Percentiles rank a stretch among this genome's conserved stretches.
Conservation (phyloP, 2,329 filamentous ascomycete genomes). For the Tolypocladium paradoxum region DNA sequence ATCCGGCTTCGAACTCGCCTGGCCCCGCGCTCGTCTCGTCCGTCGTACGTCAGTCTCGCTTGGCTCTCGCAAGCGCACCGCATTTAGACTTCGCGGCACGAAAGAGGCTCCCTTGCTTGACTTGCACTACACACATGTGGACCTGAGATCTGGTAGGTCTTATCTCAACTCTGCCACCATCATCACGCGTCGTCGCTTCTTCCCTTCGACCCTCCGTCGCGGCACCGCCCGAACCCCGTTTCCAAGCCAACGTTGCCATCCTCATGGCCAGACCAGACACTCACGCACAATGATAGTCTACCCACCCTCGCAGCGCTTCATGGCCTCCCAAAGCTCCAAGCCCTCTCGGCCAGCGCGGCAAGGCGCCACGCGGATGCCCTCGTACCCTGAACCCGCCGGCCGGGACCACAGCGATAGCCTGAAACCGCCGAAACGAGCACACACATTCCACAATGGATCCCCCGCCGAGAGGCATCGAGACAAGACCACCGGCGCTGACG, state of each 20-base stretch:
- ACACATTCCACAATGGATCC: constrained; percentile 32
- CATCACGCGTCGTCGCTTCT: background rate
- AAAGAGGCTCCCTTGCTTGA: background rate
- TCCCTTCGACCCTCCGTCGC: background rate
- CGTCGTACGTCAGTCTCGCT: background rate
- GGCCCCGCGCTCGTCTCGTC: background rate
- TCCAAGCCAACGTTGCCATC: background rate
- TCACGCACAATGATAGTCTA: constrained; percentile 8
- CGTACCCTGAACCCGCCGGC: constrained; percentile 15
- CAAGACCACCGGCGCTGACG: constrained; percentile 12
- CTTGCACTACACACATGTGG: background rate
- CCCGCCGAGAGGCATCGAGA: constrained; percentile 13
- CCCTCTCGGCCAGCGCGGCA: constrained; percentile 19
- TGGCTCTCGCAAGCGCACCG: background rate
- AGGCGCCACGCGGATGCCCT: constrained; percentile 17
- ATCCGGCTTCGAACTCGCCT: background rate
- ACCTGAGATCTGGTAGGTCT: background rate
- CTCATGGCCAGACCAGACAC: background rate
- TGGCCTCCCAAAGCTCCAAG: constrained; percentile 21
- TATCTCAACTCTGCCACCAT: background rate
- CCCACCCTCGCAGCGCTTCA: constrained; percentile 16
- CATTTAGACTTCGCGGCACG: background rate
- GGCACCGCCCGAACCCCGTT: background rate
- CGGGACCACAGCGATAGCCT: constrained; percentile 19
- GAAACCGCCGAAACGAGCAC: constrained; percentile 31